Evolutionary conservation across 208 protist genomes (phyloP), one percentile per base, ranked within the genome.

Genomic region (Trypanosoma avium): DNA sequence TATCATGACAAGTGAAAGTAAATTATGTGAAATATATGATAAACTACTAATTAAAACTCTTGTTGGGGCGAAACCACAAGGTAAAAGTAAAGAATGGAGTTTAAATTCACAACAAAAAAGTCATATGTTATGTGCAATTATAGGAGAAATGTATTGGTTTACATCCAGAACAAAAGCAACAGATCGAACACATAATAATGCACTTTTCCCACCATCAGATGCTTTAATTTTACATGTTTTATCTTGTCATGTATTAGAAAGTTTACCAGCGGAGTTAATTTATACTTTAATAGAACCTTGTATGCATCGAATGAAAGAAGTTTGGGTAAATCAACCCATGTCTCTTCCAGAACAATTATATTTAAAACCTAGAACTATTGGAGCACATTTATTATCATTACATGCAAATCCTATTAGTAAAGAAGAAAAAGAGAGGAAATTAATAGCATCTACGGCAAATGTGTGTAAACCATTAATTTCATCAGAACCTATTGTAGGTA

Each of bases 141-240:
- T 93, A 9, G 90, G 69, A 1, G 86, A 96, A 73, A 88, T 96
- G 86, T 75, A 81, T 59, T 96, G 90, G 87, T 96, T 96, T 61
- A 72, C 74, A 24, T 66, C 79, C 1, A 70, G 87, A 30, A 96
- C 90, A n/a, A 80, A 81, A 26, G 82, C 87, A 3, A 92, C 86
- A 8, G 86, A 96, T 48, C 71, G 88, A 24, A 92, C 86, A 33
- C 87, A 93, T 67, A 96, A 96, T 77, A 93, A 93, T 67, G 90
- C 90, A 19, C 70, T 96, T 26, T 96, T 96, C 45, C 90, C 90
- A 13, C 90, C 90, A 6, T 93, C 87, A 0, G 90, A 96, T 63
- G 90, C 90, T 10, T 81, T 96, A 45, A 93, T 93, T 47, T 68
- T 96, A 7, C 83, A 96, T 56, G 84, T 93, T 2, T 58, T 96